phyloP scores from a whole-genome alignment of 352 stramenopile species.

The Blastocystis sp. region DNA sequence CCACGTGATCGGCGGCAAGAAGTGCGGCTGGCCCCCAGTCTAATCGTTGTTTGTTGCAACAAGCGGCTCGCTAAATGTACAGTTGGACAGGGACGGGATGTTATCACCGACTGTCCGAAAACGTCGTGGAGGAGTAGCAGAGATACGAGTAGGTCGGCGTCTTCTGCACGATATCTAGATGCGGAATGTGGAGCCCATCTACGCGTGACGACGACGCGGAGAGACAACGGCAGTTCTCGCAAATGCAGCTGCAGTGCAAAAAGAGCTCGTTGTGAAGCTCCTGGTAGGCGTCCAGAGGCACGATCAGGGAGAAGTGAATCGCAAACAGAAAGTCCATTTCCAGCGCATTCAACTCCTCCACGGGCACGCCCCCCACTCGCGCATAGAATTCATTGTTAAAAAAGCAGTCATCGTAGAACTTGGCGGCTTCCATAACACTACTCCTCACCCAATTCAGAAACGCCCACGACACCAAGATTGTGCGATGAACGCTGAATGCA shows the following conservation, averaged over 20 bases:
- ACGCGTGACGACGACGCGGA: background rate
- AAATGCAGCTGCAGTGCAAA: slow-evolving; percentile 23
- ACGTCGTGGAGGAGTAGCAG: background rate
- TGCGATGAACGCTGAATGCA: slow-evolving; percentile 25
- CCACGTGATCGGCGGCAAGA: slow-evolving; percentile 70
- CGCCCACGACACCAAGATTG: background rate
- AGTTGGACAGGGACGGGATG: too few species aligned
- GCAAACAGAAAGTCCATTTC: slow-evolving; percentile 60
- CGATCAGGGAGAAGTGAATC: slow-evolving; percentile 56
- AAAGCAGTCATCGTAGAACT: slow-evolving; percentile 44
- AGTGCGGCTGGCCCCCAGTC: slow-evolving; percentile 66
- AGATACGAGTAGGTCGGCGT: background rate
- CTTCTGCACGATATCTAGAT: background rate
- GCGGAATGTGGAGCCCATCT: slow-evolving; percentile 29
- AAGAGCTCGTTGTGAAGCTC: slow-evolving; percentile 60
- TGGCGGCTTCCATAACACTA: slow-evolving; percentile 29
- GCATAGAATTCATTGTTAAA: slow-evolving; percentile 48
- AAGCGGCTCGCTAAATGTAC: slow-evolving; percentile 24
- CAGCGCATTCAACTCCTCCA: slow-evolving; percentile 42
- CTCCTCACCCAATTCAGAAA: background rate
- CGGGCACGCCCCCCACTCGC: slow-evolving; percentile 20
- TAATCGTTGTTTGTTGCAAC: slow-evolving; percentile 52
- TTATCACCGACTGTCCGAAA: background rate
- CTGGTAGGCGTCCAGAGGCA: slow-evolving; percentile 52
- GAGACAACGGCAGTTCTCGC: background rate